These are phyloP conservation scores for Diaporthe eres DNA, from an alignment of 2,329 filamentous ascomycete genomes.

Conservation along the genomic window DNA sequence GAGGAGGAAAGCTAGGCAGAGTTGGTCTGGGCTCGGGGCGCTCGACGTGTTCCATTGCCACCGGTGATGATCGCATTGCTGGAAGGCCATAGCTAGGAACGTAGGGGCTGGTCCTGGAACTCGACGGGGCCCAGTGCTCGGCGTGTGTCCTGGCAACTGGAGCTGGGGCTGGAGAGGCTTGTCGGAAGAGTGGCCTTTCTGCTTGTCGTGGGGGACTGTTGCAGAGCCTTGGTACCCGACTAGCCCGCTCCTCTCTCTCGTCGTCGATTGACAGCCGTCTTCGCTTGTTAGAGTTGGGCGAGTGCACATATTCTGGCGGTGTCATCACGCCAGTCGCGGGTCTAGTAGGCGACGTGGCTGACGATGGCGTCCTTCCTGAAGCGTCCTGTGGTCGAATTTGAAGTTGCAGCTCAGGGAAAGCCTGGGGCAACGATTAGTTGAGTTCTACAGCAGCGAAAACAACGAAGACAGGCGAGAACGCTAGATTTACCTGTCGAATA, in stretches of 20 bases:
- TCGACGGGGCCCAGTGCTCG: conserved; percentile 54
- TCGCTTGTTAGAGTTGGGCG: conserved; percentile 63
- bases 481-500: conserved; percentile 63
- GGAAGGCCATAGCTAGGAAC: conserved; percentile 49
- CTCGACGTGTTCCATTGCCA: conserved; percentile 52
- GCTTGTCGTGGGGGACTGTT: conserved; percentile 51
- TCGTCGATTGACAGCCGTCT: conserved; percentile 60
- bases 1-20: conserved; percentile 58
- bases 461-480: not conserved
- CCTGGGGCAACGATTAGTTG: conserved; percentile 50
- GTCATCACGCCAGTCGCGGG: conserved; percentile 50
- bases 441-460: not conserved
- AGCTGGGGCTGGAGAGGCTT: conserved; percentile 56
- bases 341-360: conserved; percentile 53
- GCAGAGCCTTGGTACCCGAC: conserved; percentile 64
- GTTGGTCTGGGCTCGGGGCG: conserved; percentile 53
- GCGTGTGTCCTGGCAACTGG: conserved; percentile 46
- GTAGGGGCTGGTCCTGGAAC: conserved; percentile 54
- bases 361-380: conserved; percentile 50
- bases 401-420: conserved; percentile 61
- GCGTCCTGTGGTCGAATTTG: conserved; percentile 52
- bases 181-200: conserved; percentile 48
- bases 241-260: conserved; percentile 57
- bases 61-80: conserved; percentile 48
- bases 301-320: conserved; percentile 65